These are phyloP conservation scores for Chrysanthemum makinoi DNA, from an alignment of 129 eudicot species.

Conservation along the genomic window DNA sequence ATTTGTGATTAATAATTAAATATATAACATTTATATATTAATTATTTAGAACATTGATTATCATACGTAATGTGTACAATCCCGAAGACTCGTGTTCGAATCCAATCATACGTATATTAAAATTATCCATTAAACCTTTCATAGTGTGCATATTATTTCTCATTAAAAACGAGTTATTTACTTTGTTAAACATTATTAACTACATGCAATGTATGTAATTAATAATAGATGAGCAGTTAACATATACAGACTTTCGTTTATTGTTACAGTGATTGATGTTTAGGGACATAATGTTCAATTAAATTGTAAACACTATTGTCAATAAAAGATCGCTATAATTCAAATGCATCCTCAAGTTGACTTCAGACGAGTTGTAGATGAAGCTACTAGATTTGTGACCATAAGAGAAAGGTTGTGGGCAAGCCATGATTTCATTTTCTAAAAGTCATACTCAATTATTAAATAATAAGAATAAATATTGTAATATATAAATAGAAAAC, in stretches of 20 bases:
- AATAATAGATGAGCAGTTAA: not conserved
- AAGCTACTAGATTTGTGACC: not conserved
- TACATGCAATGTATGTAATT: not conserved
- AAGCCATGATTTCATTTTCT: not conserved
- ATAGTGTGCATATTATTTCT: no score
- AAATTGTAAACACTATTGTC: slow-evolving; percentile 11
- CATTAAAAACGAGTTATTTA: no score
- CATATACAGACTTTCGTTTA: not conserved
- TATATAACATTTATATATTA: no score
- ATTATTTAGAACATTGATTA: no score
- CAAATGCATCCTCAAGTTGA: slow-evolving; percentile 31
- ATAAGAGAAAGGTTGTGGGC: not conserved
- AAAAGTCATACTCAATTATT: not conserved
- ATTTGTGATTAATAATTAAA: no score
- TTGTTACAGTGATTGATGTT: not conserved
- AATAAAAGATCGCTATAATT: slow-evolving; percentile 21
- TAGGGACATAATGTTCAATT: not conserved
- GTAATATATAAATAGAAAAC: no score
- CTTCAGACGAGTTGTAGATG: slow-evolving; percentile 7
- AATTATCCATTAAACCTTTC: no score
- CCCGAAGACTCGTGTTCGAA: no score
- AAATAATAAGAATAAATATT: no score
- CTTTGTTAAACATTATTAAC: not conserved
- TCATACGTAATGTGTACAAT: no score
- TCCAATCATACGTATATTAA: no score